Percentiles rank a stretch among this genome's conserved stretches.
Evolutionary conservation across 176 grass and related monocot genomes (phyloP).

Genomic region (Hordeum vulgare): DNA sequence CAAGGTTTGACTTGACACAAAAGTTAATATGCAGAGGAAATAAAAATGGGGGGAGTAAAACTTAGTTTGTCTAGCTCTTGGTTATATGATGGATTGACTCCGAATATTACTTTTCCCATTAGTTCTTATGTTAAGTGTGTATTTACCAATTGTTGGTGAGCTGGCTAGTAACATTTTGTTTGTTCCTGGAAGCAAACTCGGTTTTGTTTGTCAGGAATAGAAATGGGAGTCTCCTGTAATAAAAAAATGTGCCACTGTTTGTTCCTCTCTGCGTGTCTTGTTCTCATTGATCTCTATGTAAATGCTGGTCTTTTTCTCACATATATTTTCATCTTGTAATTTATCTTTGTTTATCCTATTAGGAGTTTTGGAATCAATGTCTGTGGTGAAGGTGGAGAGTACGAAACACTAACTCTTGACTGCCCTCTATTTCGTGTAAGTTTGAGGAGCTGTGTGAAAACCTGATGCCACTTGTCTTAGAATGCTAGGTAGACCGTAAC

Average conservation of each 20-base stretch:
- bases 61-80: background rate
- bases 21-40: no score
- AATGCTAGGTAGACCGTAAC: background rate
- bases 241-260: background rate
- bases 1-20: no score
- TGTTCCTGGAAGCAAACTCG: background rate
- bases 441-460: slow-evolving; percentile 23
- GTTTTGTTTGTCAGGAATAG: background rate
- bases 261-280: background rate
- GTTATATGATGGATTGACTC: no score
- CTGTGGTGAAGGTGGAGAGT: slow-evolving; percentile 97
- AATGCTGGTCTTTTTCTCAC: background rate
- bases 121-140: background rate
- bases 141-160: background rate
- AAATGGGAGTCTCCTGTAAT: background rate
- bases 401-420: slow-evolving; percentile 96
- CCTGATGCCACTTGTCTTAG: background rate
- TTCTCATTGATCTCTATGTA: background rate
- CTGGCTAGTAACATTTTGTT: background rate
- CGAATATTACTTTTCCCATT: background rate
- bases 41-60: background rate
- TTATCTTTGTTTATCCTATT: slow-evolving; percentile 27
- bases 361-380: slow-evolving; percentile 99
- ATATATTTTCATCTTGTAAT: slow-evolving; percentile 20
- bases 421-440: slow-evolving; percentile 95